Evolutionary conservation across 345 rosid species (phyloP).

Genomic region (Laguncularia racemosa): DNA sequence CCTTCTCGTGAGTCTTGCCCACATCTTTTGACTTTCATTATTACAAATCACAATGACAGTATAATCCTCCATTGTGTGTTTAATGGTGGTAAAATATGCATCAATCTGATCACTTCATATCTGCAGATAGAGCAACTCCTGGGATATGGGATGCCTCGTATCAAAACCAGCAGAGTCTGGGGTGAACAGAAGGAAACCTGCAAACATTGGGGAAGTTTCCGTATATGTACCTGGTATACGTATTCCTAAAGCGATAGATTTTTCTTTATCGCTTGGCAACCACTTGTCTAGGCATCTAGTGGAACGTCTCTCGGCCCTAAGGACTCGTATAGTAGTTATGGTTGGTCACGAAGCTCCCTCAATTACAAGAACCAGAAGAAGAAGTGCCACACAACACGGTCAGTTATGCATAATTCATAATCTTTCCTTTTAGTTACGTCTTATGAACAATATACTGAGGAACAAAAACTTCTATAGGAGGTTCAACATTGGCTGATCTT

Average conservation of each 20-base stretch:
- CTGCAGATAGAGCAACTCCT: constrained; percentile 5
- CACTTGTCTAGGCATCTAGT: constrained; percentile 62
- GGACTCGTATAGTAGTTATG: constrained; percentile 96
- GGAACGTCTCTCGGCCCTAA: constrained; percentile 74
- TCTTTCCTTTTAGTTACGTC: neutral
- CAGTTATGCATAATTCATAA: constrained; percentile 13
- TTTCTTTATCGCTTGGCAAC: constrained; percentile 62
- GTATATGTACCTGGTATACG: constrained; percentile 95
- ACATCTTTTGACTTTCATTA: too few species aligned
- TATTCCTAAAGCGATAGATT: constrained; percentile 81
- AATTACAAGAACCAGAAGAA: constrained; percentile 83
- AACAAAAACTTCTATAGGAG: constrained; percentile 38
- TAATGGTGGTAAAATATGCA: too few species aligned
- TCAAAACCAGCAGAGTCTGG: constrained; percentile 75
- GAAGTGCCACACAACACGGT: constrained; percentile 95
- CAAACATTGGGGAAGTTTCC: constrained; percentile 81
- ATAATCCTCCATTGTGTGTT: too few species aligned
- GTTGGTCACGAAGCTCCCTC: constrained; percentile 98
- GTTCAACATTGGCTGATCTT: constrained; percentile 89
- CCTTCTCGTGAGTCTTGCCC: too few species aligned
- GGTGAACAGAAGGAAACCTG: constrained; percentile 78
- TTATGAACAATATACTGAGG: constrained; percentile 12
- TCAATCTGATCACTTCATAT: too few species aligned
- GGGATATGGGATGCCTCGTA: constrained; percentile 85
- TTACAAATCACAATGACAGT: too few species aligned